phyloP scores from a whole-genome alignment of 73 alveolate genomes.

The Stentor roeselii region DNA sequence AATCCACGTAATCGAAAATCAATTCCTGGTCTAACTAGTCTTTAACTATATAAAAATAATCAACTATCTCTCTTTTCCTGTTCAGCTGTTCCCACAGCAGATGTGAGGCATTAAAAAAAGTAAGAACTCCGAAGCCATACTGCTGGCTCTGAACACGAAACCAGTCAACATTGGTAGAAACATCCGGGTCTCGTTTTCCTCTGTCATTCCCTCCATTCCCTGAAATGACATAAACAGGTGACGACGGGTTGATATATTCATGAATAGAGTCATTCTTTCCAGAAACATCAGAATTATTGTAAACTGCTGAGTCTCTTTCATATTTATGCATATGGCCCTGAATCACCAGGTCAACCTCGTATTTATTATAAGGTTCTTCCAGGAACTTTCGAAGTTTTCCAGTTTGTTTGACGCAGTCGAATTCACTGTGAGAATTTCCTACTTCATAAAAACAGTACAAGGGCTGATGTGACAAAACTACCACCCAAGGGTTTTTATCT shows the following conservation, averaged over 20 bases:
- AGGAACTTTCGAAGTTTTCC: background rate
- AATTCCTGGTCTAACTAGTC: background rate
- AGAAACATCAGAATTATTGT: background rate
- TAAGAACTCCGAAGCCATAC: background rate
- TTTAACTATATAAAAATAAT: too few relatives aligned
- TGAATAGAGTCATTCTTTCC: background rate
- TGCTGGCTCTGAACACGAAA: background rate
- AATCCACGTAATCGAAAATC: background rate
- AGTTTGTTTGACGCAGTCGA: background rate
- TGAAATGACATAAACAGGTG: background rate
- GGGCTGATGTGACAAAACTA: slow-evolving; percentile 10
- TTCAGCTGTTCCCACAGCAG: background rate
- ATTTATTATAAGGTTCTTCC: background rate
- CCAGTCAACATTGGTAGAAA: background rate
- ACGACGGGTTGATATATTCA: background rate
- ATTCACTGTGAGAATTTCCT: background rate
- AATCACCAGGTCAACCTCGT: background rate
- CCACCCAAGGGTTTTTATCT: background rate
- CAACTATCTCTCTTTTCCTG: background rate
- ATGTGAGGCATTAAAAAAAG: background rate
- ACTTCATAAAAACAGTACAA: slow-evolving; percentile 4
- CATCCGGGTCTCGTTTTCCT: background rate
- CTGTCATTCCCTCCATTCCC: background rate
- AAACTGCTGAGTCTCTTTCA: background rate
- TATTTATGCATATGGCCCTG: background rate